phyloP scores from a whole-genome alignment of 176 grass and related monocot genomes.

The Stipa capillata region DNA sequence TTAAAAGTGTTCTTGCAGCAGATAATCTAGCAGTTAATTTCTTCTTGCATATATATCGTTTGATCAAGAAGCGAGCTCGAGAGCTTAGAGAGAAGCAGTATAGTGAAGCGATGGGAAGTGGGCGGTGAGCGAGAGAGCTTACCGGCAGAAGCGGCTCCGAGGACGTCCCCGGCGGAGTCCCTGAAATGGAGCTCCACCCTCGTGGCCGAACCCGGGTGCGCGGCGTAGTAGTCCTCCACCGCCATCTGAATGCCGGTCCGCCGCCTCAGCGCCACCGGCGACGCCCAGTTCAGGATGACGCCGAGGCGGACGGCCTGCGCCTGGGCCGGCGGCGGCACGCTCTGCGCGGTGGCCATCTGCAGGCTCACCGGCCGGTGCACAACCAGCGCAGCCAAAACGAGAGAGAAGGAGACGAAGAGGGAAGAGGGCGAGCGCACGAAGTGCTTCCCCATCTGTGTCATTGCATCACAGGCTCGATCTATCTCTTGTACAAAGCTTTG shows the following conservation, averaged over 20 bases:
- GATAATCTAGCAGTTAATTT: too few species aligned
- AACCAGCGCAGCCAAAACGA: background rate
- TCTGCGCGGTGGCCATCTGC: slow-evolving; percentile 19
- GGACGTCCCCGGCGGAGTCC: slow-evolving; percentile 24
- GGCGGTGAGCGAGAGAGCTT: background rate
- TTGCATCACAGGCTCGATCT: background rate
- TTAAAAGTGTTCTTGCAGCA: too few species aligned
- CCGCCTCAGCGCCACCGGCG: background rate
- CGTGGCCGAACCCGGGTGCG: background rate
- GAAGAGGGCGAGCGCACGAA: background rate
- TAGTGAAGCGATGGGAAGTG: background rate
- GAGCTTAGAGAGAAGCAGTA: background rate
- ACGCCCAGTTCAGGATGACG: slow-evolving; percentile 28
- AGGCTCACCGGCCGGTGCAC: background rate
- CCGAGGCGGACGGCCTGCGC: slow-evolving; percentile 41
- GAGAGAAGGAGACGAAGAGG: background rate
- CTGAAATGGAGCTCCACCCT: slow-evolving; percentile 25
- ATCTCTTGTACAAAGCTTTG: background rate
- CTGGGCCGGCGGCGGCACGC: background rate
- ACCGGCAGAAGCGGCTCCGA: slow-evolving; percentile 50
- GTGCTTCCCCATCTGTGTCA: background rate
- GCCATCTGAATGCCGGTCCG: slow-evolving; percentile 39
- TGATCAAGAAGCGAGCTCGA: too few species aligned
- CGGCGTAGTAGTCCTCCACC: slow-evolving; percentile 62
- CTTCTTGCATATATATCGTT: too few species aligned